phyloP scores from a whole-genome alignment of 352 stramenopile genomes.

The Phytopythium cucurbitacearum region DNA sequence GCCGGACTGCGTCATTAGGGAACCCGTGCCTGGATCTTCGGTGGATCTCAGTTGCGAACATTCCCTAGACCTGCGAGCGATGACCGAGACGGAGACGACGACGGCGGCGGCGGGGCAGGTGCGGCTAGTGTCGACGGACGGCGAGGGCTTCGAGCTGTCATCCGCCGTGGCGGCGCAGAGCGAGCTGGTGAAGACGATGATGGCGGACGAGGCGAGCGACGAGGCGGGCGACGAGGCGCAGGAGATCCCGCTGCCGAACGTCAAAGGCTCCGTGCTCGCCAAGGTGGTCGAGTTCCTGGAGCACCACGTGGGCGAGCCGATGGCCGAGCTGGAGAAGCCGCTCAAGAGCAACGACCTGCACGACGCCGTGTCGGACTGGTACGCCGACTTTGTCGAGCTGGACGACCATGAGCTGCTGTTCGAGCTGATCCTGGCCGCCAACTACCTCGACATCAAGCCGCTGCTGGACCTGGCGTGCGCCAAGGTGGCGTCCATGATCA shows the following conservation, averaged over 20 bases:
- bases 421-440: constrained; percentile 61
- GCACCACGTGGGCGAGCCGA: constrained; percentile 47
- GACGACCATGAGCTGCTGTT: constrained; percentile 54
- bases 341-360: constrained; percentile 46
- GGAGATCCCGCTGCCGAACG: constrained; percentile 58
- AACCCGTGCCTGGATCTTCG: no score
- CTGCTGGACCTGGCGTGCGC: constrained; percentile 56
- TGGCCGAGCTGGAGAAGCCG: constrained; percentile 61
- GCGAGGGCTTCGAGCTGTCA: constrained; percentile 46
- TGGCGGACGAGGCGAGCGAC: constrained; percentile 29
- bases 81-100: no score
- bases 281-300: constrained; percentile 60
- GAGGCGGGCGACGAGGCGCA: constrained; percentile 21
- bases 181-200: constrained; percentile 50
- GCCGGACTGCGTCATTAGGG: no score
- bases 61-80: no score
- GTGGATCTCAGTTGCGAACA: no score
- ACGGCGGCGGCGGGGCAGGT: constrained; percentile 18
- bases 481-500: constrained; percentile 55
- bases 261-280: constrained; percentile 40
- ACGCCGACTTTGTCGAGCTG: constrained; percentile 51
- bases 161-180: constrained; percentile 32
- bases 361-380: constrained; percentile 46
- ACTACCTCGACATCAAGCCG: constrained; percentile 72
- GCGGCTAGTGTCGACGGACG: constrained; percentile 50